Evolutionary conservation across 805 yeast species (phyloP), one percentile per base, ranked within the genome.

Genomic region (Isabelozyma gotoi): DNA sequence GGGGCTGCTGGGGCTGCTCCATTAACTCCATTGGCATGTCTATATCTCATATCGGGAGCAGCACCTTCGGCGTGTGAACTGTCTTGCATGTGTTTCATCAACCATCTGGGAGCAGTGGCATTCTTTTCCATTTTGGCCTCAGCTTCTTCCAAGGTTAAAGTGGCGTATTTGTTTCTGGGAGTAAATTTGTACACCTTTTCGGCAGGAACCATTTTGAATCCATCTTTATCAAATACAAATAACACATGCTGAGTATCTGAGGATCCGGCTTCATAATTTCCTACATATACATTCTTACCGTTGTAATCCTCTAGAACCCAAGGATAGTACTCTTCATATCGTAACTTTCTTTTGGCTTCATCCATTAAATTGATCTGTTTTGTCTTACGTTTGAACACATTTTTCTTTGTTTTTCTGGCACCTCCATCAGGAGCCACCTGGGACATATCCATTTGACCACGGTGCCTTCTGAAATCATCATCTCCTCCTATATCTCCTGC

Each of bases 301-400:
- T 90, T 97, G 62, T 87, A 92, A 67, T 94, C 99, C 68, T 94
- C 99, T 75, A 94, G 71, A 14, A 94, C 96, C 99, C 99, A 94
- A 0, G 99, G 99, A 56, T 88, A 92, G 62, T 85, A 88, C 67
- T 94, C 99, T 67, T 94, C 99, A 60, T 92, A 94, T 59, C 98
- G 76, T 49, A 94, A 71, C 58, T 82, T 85, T 49, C 92, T 78
- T 47, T 88, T 91, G 7, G 80, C 80, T 54, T 91, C 98, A 57
- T 89, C 89, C 60, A 88, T 81, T 19, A 84, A 78, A 52, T 78
- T 82, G 15, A 89, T 80, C 63, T 91, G 96, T 55, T 91, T 79
- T 2, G 97, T 90, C 61, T 90, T 90, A 51, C 87, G 79, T 60
- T 84, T 85, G 57, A 83, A 68, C 46, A 79, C 61, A 45, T 76